Conservation (phyloP, 305 asterid species). For the Rubia peregrina region DNA sequence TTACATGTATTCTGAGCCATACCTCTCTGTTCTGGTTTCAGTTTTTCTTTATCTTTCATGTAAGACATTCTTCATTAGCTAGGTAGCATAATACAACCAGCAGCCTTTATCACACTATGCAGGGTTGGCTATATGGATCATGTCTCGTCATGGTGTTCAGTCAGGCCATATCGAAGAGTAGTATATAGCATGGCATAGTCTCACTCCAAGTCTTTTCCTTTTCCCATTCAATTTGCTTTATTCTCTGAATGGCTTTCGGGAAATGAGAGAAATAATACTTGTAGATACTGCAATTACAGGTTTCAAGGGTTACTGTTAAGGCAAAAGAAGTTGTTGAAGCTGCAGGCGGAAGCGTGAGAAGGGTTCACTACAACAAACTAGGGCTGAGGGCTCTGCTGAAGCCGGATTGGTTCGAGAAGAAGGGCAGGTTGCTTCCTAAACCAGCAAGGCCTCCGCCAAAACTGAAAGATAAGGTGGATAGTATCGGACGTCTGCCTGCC, state of each 20-base stretch:
- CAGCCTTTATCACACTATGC: background rate
- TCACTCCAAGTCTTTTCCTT: background rate
- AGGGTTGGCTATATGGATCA: no score
- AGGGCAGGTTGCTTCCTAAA: conserved; percentile 84
- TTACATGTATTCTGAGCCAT: background rate
- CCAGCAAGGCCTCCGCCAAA: conserved; percentile 97
- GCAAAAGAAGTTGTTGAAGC: conserved; percentile 96
- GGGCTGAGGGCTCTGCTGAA: conserved; percentile 79
- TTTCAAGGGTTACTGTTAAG: conserved; percentile 83
- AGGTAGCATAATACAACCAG: background rate
- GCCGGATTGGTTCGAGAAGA: conserved; percentile 94
- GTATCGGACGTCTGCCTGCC: conserved; percentile 89
- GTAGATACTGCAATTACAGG: conserved; percentile 30
- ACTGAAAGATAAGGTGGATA: conserved; percentile 70
- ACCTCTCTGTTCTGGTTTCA: background rate
- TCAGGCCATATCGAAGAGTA: no score
- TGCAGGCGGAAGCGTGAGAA: conserved; percentile 83
- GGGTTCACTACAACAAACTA: conserved; percentile 82
- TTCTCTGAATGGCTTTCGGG: background rate
- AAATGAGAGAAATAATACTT: background rate
- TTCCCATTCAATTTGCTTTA: background rate
- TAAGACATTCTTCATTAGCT: background rate
- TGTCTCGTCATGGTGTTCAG: no score
- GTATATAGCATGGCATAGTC: background rate
- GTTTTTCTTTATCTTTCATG: background rate